phyloP scores from a whole-genome alignment of 495 filamentous ascomycete species.

The Trichoderma reesei region DNA sequence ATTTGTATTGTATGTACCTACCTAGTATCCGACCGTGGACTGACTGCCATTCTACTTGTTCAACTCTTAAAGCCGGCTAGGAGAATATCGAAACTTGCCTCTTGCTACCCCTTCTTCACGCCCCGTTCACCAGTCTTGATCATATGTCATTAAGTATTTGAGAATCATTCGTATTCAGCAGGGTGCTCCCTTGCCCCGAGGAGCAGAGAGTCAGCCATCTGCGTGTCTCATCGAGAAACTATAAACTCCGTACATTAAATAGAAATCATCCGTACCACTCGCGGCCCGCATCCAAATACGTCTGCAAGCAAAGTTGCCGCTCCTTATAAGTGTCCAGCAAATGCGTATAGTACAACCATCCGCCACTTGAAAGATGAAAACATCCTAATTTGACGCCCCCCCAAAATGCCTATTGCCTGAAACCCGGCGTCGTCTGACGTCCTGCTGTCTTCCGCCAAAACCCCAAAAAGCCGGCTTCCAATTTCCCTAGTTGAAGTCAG shows the following conservation, averaged over 20 bases:
- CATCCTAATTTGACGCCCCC: not conserved
- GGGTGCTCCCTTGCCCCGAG: not conserved
- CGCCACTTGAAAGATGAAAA: slow-evolving; percentile 2
- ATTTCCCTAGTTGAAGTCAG: slow-evolving; percentile 28
- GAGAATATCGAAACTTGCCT: too few relatives aligned
- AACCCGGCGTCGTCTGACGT: not conserved
- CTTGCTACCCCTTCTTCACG: too few relatives aligned
- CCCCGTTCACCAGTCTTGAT: too few relatives aligned
- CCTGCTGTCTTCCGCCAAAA: not conserved
- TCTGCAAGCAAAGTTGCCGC: slow-evolving; percentile 1
- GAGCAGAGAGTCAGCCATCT: not conserved
- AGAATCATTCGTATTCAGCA: not conserved
- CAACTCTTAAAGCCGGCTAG: too few relatives aligned
- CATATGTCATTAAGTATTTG: not conserved
- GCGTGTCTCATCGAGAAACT: not conserved
- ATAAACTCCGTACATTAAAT: not conserved
- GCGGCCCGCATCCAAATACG: slow-evolving; percentile 3
- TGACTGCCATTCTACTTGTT: too few relatives aligned
- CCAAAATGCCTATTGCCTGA: not conserved
- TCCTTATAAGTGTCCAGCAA: slow-evolving; percentile 5
- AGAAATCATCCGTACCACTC: not conserved
- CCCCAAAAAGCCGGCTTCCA: not conserved
- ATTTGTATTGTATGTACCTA: too few relatives aligned
- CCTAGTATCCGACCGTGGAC: too few relatives aligned
- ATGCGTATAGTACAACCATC: not conserved